Conservation (phyloP, 1,139 yeast genomes). For the Arxiozyma telluris region DNA sequence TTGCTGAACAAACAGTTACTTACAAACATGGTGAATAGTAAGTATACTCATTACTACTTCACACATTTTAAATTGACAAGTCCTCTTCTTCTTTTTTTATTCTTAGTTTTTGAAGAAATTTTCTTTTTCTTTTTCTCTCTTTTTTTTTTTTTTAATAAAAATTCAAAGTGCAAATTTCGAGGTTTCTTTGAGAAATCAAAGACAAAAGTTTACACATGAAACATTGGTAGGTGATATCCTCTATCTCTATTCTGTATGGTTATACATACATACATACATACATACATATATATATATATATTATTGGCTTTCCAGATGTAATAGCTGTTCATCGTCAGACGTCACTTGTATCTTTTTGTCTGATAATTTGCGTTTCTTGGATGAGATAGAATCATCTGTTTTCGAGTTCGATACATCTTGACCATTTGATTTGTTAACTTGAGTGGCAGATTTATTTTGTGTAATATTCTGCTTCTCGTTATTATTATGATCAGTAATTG, state of each 20-base stretch:
- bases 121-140: too few species aligned
- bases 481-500: neutral
- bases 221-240: too few species aligned
- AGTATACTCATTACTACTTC: too few species aligned
- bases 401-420: neutral
- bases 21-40: too few species aligned
- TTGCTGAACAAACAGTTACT: too few species aligned
- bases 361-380: constrained; percentile 8
- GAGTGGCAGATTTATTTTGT: neutral
- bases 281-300: neutral
- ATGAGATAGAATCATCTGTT: neutral
- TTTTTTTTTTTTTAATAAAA: too few species aligned
- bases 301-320: neutral
- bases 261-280: too few species aligned
- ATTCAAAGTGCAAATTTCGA: neutral
- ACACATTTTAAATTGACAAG: too few species aligned
- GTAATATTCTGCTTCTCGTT: too few species aligned
- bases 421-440: neutral
- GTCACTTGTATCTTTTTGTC: constrained; percentile 6
- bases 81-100: too few species aligned
- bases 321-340: neutral
- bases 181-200: too few species aligned
- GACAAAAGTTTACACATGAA: neutral
- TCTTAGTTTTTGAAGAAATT: too few species aligned
- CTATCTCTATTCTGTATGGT: neutral